Conservation (phyloP, 225 moss, liverwort and hornwort genomes). For the Polytrichum formosum region DNA sequence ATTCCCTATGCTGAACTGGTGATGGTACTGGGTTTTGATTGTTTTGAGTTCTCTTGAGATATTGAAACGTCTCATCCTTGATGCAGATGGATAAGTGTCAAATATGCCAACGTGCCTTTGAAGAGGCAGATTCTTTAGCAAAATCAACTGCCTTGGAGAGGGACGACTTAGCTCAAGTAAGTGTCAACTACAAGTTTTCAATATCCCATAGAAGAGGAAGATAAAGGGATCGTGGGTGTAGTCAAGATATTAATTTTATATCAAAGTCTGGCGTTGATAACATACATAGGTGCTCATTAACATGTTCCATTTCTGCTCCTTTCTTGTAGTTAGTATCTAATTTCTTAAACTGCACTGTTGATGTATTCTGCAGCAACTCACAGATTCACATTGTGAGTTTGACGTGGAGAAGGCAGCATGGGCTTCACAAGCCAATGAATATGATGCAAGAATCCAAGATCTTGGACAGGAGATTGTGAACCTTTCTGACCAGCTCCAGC, state of each 20-base stretch:
- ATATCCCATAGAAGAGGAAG: no score
- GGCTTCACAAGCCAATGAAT: conserved; percentile 41
- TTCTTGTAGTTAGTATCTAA: neutral
- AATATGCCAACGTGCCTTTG: conserved; percentile 20
- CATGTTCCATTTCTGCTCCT: no score
- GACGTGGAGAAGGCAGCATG: conserved; percentile 66
- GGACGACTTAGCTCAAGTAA: conserved; percentile 76
- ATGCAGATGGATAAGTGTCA: conserved; percentile 46
- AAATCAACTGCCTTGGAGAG: conserved; percentile 57
- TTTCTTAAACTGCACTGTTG: conserved; percentile 4
- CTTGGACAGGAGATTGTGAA: conserved; percentile 49
- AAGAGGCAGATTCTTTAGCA: conserved; percentile 29
- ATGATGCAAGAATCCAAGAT: conserved; percentile 47
- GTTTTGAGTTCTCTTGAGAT: conserved; percentile 11
- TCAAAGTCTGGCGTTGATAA: no score
- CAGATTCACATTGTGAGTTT: conserved; percentile 71
- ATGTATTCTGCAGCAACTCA: conserved; percentile 64
- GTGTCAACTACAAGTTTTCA: conserved; percentile 2
- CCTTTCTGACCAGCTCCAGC: conserved; percentile 50
- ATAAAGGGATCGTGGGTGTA: no score
- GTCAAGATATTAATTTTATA: no score
- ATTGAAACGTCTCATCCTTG: conserved; percentile 2
- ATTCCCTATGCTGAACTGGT: conserved; percentile 4
- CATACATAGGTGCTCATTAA: no score
- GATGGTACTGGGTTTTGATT: neutral